A percentile compares a stretch with the other conserved stretches of the same genome.
These are phyloP conservation scores for Paraconiothyrium sp. DNA, from an alignment of 2,329 filamentous ascomycete species.

Conservation along the genomic window DNA sequence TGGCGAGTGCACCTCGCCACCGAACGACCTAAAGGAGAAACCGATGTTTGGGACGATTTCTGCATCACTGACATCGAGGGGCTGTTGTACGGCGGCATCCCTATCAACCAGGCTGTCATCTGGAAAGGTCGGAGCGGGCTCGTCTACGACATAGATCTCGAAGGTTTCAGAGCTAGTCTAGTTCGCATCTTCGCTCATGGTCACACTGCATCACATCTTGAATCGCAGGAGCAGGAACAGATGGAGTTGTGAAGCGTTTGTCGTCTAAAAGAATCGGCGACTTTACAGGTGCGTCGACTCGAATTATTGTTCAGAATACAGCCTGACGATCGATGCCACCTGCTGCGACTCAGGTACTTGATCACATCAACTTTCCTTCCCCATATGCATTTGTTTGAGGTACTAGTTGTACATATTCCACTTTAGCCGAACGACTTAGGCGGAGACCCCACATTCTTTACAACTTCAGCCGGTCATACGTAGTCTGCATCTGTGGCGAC, in stretches of 20 bases:
- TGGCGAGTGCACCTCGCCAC: conserved; percentile 42
- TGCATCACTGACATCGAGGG: conserved; percentile 47
- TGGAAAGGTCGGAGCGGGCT: conserved; percentile 36
- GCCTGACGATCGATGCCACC: neutral
- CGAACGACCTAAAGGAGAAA: conserved; percentile 23
- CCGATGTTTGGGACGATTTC: conserved; percentile 47
- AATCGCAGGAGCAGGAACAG: neutral
- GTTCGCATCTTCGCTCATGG: conserved; percentile 22
- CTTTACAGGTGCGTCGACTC: no score
- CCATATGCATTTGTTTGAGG: neutral
- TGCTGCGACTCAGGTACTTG: neutral
- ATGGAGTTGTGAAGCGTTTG: conserved; percentile 6
- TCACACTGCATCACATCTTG: neutral
- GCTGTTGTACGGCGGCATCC: conserved; percentile 43
- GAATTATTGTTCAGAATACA: neutral
- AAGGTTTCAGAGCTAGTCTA: conserved; percentile 44
- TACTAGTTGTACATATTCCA: neutral
- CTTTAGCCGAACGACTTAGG: conserved; percentile 17
- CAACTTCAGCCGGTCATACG: conserved; percentile 11
- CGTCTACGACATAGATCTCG: conserved; percentile 41
- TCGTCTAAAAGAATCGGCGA: neutral
- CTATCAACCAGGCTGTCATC: conserved; percentile 49
- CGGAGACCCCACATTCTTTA: conserved; percentile 11
- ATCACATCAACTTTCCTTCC: neutral
- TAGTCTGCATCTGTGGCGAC: neutral